These are phyloP conservation scores for Rhizophagus clarus DNA, from an alignment of 192 early-diverging fungal species.

Conservation along the genomic window DNA sequence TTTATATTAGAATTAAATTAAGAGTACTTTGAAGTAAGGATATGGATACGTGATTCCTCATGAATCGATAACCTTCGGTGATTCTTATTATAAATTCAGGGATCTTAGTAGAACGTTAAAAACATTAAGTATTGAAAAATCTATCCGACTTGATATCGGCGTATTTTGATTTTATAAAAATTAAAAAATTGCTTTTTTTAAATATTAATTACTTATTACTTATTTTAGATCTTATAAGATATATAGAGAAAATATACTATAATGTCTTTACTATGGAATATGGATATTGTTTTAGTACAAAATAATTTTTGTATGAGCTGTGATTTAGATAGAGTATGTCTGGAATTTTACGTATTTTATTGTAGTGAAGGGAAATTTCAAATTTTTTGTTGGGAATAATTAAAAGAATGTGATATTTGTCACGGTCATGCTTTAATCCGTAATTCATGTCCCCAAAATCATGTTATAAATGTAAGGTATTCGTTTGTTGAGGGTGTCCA, in stretches of 20 bases:
- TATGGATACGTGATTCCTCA: not conserved
- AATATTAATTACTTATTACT: no score
- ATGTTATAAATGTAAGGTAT: no score
- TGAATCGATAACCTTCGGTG: not conserved
- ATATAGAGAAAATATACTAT: not conserved
- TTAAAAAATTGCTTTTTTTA: not conserved
- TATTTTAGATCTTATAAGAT: not conserved
- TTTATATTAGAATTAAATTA: slow-evolving; percentile 12
- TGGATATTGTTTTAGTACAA: not conserved
- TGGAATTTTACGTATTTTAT: slow-evolving; percentile 8
- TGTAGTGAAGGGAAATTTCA: not conserved
- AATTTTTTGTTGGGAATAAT: no score
- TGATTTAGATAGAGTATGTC: not conserved
- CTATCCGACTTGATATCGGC: slow-evolving; percentile 2
- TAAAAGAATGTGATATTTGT: no score
- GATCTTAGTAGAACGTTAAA: not conserved
- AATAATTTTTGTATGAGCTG: not conserved
- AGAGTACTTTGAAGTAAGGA: slow-evolving; percentile 4
- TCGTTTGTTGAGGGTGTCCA: no score
- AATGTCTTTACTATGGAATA: not conserved
- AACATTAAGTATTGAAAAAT: not conserved
- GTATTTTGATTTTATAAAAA: not conserved
- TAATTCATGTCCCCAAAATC: no score
- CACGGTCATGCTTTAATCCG: no score
- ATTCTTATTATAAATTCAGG: not conserved